These are phyloP conservation scores for Simplicillium aogashimaense DNA, from an alignment of 2,329 filamentous ascomycete genomes.

Conservation along the genomic window DNA sequence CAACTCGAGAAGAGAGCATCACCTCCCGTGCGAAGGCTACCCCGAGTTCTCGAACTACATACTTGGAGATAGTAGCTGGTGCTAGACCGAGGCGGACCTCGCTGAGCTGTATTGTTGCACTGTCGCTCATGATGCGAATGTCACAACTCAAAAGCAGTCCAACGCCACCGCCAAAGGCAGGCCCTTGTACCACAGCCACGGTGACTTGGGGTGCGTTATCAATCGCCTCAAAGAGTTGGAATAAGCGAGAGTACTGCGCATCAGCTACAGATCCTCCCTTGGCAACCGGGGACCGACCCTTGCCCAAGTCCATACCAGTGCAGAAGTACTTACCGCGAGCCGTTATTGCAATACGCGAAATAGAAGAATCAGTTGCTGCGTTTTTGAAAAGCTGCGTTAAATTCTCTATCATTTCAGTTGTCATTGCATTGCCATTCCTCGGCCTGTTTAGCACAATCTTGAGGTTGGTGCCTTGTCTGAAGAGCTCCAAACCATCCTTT, in stretches of 20 bases:
- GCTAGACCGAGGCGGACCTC: conserved; percentile 28
- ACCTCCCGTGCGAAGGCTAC: conserved; percentile 22
- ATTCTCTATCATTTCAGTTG: conserved; percentile 21
- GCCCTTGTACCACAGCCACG: conserved; percentile 29
- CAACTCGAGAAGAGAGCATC: conserved; percentile 22
- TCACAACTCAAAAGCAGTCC: conserved; percentile 32
- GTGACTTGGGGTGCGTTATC: conserved; percentile 28
- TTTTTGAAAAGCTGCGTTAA: conserved; percentile 18
- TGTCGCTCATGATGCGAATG: conserved; percentile 16
- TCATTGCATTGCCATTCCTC: conserved; percentile 27
- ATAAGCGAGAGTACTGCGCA: conserved; percentile 17
- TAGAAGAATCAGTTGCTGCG: conserved; percentile 12
- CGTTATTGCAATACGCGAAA: conserved; percentile 24
- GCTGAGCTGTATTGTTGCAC: conserved; percentile 20
- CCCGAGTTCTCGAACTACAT: conserved; percentile 27
- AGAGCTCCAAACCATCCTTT: conserved; percentile 14
- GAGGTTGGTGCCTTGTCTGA: conserved; percentile 17
- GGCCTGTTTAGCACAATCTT: conserved; percentile 20
- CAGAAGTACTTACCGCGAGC: conserved; percentile 20
- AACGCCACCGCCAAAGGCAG: conserved; percentile 31
- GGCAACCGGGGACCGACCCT: too few relatives aligned
- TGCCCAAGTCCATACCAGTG: background rate
- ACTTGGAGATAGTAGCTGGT: conserved; percentile 27
- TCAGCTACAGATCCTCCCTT: background rate
- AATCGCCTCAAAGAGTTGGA: conserved; percentile 20